Percentiles rank a stretch among this genome's conserved stretches.
phyloP scores from a whole-genome alignment of 495 filamentous ascomycete species.

The Podospora comata region DNA sequence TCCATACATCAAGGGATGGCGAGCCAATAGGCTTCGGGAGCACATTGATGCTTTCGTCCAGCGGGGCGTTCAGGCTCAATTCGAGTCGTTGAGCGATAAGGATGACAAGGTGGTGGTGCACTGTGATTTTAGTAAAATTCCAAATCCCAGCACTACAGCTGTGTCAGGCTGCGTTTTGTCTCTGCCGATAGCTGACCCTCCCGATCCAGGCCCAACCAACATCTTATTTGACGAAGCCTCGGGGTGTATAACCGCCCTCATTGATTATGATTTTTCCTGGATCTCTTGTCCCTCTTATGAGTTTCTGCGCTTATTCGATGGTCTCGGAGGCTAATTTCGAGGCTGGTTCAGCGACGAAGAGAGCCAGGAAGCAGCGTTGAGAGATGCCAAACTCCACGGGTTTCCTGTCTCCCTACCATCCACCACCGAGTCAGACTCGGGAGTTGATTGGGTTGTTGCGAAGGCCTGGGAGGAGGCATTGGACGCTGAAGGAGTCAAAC shows the following conservation, averaged over 20 bases:
- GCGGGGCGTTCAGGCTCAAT: conserved; percentile 11
- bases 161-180: too few species aligned
- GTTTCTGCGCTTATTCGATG: conserved; percentile 7
- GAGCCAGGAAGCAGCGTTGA: conserved; percentile 6
- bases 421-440: background rate
- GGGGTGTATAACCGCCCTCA: conserved; percentile 7
- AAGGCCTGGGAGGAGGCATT: conserved; percentile 14
- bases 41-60: conserved; percentile 10
- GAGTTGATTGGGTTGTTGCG: conserved; percentile 10
- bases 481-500: conserved; percentile 7
- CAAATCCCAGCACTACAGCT: background rate
- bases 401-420: conserved; percentile 12
- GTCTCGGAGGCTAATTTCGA: conserved; percentile 2
- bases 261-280: conserved; percentile 15
- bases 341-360: conserved; percentile 14
- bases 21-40: conserved; percentile 6
- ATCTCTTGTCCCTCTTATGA: conserved; percentile 12
- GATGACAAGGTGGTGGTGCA: conserved; percentile 5
- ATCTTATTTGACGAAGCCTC: conserved; percentile 9
- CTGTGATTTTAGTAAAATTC: conserved; percentile 6
- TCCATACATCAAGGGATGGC: conserved; percentile 14
- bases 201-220: conserved; percentile 10
- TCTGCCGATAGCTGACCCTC: background rate
- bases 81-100: background rate
- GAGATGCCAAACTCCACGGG: conserved; percentile 14